Evolutionary conservation across 768 basidiomycete species (phyloP).

Genomic region (Collybia mongolica): DNA sequence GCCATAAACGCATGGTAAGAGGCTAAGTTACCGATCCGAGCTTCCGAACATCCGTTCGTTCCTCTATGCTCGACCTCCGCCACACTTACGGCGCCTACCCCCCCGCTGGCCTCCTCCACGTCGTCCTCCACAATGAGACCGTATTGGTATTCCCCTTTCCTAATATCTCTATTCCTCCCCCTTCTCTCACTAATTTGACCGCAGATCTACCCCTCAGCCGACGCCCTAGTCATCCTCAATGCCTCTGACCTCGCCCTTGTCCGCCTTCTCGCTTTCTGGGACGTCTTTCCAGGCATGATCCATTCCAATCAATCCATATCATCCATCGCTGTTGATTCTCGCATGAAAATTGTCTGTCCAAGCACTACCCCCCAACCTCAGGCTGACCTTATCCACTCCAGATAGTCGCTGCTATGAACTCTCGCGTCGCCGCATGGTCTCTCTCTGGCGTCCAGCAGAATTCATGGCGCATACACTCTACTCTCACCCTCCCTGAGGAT

Average conservation of each 20-base stretch:
- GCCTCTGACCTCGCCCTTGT: conserved; percentile 63
- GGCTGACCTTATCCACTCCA: conserved; percentile 27
- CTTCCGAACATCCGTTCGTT: background rate
- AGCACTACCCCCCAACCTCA: conserved; percentile 3
- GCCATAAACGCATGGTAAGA: conserved; percentile 13
- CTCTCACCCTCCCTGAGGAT: conserved; percentile 60
- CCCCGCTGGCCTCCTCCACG: conserved; percentile 50
- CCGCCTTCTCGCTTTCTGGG: conserved; percentile 75
- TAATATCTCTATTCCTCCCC: conserved; percentile 1
- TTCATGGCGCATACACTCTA: conserved; percentile 81
- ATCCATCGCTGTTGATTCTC: conserved; percentile 69
- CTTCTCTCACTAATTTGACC: conserved; percentile 10
- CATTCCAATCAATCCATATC: conserved; percentile 46
- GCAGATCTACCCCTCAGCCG: conserved; percentile 73
- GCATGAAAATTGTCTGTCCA: conserved; percentile 75
- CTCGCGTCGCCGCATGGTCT: conserved; percentile 76
- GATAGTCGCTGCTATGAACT: conserved; percentile 73
- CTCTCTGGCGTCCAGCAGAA: conserved; percentile 62
- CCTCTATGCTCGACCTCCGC: conserved; percentile 38
- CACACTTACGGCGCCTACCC: conserved; percentile 49
- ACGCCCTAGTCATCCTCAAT: conserved; percentile 69
- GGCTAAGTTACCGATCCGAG: background rate
- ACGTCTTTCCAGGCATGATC: conserved; percentile 68
- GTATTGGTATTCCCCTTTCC: conserved; percentile 49
- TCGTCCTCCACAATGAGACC: conserved; percentile 52